These are phyloP conservation scores for Didymella pomorum DNA, from an alignment of 2,329 filamentous ascomycete species.

Conservation along the genomic window DNA sequence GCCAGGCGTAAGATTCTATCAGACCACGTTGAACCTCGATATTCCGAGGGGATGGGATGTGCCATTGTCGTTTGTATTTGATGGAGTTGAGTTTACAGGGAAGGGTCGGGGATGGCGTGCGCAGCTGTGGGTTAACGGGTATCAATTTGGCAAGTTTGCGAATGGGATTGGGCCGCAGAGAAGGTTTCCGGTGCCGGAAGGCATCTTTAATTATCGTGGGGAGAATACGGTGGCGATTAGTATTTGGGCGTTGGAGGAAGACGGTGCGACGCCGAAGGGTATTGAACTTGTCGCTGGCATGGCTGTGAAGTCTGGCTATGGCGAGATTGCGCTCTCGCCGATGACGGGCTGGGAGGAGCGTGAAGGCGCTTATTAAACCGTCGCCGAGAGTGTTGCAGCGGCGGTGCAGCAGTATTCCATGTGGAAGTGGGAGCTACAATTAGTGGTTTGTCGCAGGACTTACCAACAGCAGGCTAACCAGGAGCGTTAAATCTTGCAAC, in stretches of 20 bases:
- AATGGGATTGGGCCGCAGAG: conserved; percentile 76
- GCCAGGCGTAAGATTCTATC: conserved; percentile 65
- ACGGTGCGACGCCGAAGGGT: conserved; percentile 65
- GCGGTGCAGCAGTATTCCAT: too few relatives aligned
- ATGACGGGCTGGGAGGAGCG: conserved; percentile 29
- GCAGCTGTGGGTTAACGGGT: conserved; percentile 76
- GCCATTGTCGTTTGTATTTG: conserved; percentile 65
- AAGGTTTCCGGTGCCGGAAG: conserved; percentile 73
- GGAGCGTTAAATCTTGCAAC: too few relatives aligned
- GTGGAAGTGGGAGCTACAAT: too few relatives aligned
- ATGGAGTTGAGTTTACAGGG: conserved; percentile 49
- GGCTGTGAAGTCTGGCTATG: conserved; percentile 50
- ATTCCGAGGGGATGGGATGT: conserved; percentile 65
- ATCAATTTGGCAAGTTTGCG: conserved; percentile 71
- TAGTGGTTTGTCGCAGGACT: too few relatives aligned
- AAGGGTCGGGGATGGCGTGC: conserved; percentile 59
- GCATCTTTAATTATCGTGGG: conserved; percentile 73
- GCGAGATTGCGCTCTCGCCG: conserved; percentile 22
- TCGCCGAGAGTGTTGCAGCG: too few relatives aligned
- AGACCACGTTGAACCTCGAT: conserved; percentile 62
- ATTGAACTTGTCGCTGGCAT: conserved; percentile 59
- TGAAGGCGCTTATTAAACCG: conserved; percentile 26
- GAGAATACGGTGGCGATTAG: conserved; percentile 72
- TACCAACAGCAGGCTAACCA: too few relatives aligned
- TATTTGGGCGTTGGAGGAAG: conserved; percentile 69